Evolutionary conservation across 2,329 filamentous ascomycete genomes (phyloP).

Genomic region (Trematosphaeria pertusa): DNA sequence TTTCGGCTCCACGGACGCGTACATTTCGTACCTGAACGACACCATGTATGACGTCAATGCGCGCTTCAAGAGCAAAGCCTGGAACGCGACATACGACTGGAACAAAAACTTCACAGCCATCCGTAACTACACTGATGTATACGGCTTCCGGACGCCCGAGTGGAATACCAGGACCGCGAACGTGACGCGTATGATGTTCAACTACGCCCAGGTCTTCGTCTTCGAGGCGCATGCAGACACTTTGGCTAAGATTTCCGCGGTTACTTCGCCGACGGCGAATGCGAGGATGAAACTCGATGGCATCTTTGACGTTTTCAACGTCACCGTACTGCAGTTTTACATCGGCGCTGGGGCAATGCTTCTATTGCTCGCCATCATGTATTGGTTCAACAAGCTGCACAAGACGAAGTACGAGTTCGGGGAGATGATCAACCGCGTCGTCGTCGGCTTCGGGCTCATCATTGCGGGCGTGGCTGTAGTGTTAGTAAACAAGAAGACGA

Average conservation of each 20-base stretch:
- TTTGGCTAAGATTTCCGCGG: conserved; percentile 30
- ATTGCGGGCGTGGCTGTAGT: conserved; percentile 27
- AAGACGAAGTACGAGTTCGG: conserved; percentile 37
- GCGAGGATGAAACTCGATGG: conserved; percentile 14
- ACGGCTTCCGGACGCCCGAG: conserved; percentile 22
- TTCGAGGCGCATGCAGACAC: conserved; percentile 34
- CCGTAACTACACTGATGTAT: conserved; percentile 23
- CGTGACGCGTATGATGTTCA: conserved; percentile 21
- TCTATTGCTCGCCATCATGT: conserved; percentile 64
- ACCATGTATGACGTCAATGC: conserved; percentile 27
- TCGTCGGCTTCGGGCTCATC: conserved; percentile 28
- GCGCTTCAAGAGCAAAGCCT: conserved; percentile 26
- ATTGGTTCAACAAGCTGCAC: conserved; percentile 57
- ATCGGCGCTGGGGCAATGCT: conserved; percentile 48
- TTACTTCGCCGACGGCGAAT: conserved; percentile 14
- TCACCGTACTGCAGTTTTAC: conserved; percentile 34
- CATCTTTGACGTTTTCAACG: conserved; percentile 32
- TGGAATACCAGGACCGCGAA: conserved; percentile 30
- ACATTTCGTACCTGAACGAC: conserved; percentile 22
- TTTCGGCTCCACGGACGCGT: conserved; percentile 16
- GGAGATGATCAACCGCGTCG: conserved; percentile 34
- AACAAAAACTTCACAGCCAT: conserved; percentile 30
- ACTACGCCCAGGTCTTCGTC: conserved; percentile 31
- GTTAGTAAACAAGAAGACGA: conserved; percentile 23
- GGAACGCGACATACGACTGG: conserved; percentile 31